These are phyloP conservation scores for Spergularia marina DNA, from an alignment of 148 eudicot species.

Conservation along the genomic window DNA sequence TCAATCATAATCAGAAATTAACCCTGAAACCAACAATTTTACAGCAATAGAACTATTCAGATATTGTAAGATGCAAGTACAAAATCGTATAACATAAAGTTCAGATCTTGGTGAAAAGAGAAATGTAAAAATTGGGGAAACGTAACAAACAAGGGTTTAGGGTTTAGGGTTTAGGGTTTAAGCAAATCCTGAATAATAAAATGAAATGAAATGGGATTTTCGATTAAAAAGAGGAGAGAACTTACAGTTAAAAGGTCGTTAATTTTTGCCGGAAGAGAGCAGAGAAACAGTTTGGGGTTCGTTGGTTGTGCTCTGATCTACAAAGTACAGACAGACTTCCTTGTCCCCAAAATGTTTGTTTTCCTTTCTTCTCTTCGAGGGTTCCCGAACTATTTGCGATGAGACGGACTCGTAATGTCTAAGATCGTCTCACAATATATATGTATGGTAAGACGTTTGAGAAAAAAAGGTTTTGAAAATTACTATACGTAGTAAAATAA, in stretches of 20 bases:
- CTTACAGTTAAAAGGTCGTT: neutral
- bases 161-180: constrained; percentile 45
- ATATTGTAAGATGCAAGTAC: neutral
- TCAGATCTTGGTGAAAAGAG: constrained; percentile 7
- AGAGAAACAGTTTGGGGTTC: too few species aligned
- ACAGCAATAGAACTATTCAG: neutral
- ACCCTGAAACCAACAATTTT: constrained; percentile 21
- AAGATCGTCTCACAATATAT: too few species aligned
- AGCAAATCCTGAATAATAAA: constrained; percentile 4
- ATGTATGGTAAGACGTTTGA: too few species aligned
- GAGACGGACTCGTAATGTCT: too few species aligned
- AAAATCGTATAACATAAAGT: neutral
- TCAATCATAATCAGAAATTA: constrained; percentile 8
- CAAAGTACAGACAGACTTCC: too few species aligned
- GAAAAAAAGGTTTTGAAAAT: too few species aligned
- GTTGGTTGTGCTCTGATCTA: too few species aligned
- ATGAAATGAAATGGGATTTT: neutral
- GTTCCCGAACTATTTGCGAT: too few species aligned
- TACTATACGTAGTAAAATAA: too few species aligned
- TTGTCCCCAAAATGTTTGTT: too few species aligned
- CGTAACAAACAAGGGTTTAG: too few species aligned
- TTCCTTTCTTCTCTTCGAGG: too few species aligned
- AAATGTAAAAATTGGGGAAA: constrained; percentile 4
- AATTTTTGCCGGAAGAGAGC: neutral
- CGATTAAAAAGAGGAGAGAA: neutral